Evolutionary conservation across 2,329 filamentous ascomycete genomes (phyloP).

Genomic region (Cercospora sp.): DNA sequence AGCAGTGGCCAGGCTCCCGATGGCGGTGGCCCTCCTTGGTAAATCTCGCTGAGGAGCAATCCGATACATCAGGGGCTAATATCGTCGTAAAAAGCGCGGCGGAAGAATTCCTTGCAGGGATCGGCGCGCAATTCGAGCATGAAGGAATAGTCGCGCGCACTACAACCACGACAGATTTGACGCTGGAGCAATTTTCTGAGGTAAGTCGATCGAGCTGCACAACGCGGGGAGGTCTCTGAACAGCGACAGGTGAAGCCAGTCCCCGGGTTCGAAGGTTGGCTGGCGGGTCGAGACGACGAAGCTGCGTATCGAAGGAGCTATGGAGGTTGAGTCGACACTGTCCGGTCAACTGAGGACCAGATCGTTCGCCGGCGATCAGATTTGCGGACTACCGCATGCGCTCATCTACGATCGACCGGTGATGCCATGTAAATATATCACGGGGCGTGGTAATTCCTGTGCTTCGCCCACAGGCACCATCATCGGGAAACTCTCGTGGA

Average conservation of each 20-base stretch:
- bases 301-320: neutral
- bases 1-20: neutral
- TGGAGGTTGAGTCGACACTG: neutral
- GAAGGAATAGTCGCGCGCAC: neutral
- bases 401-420: neutral
- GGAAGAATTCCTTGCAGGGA: neutral
- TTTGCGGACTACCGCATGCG: neutral
- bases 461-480: constrained; percentile 29
- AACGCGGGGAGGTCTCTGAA: neutral
- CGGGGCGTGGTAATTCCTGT: constrained; percentile 32
- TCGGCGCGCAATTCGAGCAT: neutral
- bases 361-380: neutral
- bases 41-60: neutral
- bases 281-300: neutral
- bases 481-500: constrained; percentile 38
- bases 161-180: neutral
- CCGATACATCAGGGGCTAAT: neutral
- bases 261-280: neutral
- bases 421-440: constrained; percentile 31
- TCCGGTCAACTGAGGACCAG: neutral
- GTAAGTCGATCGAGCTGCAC: neutral
- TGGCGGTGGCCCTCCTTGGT: neutral
- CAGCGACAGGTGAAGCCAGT: neutral
- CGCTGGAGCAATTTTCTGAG: neutral
- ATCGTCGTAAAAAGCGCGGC: neutral